Evolutionary conservation across 1,139 yeast genomes (phyloP).

Genomic region (Geotrichum fermentans): DNA sequence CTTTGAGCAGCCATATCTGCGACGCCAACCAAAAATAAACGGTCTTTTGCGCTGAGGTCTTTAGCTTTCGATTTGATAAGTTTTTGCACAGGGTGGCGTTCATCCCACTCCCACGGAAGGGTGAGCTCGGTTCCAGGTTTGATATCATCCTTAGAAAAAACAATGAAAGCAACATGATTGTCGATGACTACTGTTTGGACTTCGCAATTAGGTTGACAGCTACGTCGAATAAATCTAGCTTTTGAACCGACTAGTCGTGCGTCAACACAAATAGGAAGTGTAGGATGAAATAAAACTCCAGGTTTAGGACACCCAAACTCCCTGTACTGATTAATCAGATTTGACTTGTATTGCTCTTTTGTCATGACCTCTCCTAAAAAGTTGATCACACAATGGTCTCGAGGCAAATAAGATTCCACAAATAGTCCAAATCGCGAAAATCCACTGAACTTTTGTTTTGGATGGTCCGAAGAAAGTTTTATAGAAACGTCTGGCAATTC

Average conservation of each 20-base stretch:
- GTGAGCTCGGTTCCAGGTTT: conserved; percentile 63
- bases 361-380: conserved; percentile 69
- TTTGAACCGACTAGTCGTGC: conserved; percentile 75
- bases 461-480: conserved; percentile 50
- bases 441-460: conserved; percentile 65
- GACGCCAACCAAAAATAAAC: conserved; percentile 26
- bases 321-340: conserved; percentile 70
- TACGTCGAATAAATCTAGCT: conserved; percentile 67
- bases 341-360: conserved; percentile 56
- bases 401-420: conserved; percentile 43
- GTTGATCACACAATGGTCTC: conserved; percentile 56
- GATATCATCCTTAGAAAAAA: conserved; percentile 56
- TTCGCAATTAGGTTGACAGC: conserved; percentile 71
- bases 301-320: conserved; percentile 85
- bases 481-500: conserved; percentile 33
- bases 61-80: conserved; percentile 43
- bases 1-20: conserved; percentile 33
- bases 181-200: conserved; percentile 50
- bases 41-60: conserved; percentile 32
- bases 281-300: conserved; percentile 54
- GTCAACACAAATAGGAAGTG: conserved; percentile 61
- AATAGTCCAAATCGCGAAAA: conserved; percentile 65
- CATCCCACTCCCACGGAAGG: conserved; percentile 86
- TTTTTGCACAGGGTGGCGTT: conserved; percentile 62
- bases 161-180: conserved; percentile 49